A percentile compares a stretch with the other conserved stretches of the same genome.
These are phyloP conservation scores for Venturia nashicola DNA, from an alignment of 2,329 filamentous ascomycete genomes.

Conservation along the genomic window DNA sequence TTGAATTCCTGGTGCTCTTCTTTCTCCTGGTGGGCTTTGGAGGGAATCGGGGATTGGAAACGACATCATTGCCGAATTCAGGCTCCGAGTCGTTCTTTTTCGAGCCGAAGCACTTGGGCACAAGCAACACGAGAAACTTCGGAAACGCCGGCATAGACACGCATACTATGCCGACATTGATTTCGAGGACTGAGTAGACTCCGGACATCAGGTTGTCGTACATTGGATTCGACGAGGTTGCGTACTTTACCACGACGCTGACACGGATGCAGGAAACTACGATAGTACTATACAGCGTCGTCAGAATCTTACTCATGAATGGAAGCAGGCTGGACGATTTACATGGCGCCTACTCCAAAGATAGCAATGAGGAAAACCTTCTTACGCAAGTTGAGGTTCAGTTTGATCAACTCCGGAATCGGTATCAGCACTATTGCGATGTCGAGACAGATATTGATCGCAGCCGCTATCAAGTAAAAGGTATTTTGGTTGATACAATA, in stretches of 20 bases:
- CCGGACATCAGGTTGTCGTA: neutral
- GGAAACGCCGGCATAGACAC: neutral
- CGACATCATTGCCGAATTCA: neutral
- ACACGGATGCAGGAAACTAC: neutral
- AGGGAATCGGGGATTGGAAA: neutral
- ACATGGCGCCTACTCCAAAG: neutral
- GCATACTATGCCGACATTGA: neutral
- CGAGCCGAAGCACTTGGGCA: neutral
- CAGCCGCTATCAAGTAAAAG: neutral
- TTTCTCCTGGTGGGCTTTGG: too few relatives aligned
- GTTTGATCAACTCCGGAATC: neutral
- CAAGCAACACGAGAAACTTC: neutral
- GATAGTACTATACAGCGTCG: neutral
- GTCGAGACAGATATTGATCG: neutral
- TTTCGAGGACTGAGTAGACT: neutral
- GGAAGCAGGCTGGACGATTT: neutral
- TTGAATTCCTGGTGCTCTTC: too few relatives aligned
- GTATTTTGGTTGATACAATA: neutral
- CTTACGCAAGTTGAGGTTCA: neutral
- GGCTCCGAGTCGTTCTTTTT: neutral
- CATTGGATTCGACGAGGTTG: neutral
- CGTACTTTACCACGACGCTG: neutral
- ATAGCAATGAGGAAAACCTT: neutral
- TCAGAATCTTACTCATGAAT: neutral
- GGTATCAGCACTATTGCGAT: neutral